Evolutionary conservation across 2,329 filamentous ascomycete species (phyloP).

Genomic region (Aspergillus alliaceus): DNA sequence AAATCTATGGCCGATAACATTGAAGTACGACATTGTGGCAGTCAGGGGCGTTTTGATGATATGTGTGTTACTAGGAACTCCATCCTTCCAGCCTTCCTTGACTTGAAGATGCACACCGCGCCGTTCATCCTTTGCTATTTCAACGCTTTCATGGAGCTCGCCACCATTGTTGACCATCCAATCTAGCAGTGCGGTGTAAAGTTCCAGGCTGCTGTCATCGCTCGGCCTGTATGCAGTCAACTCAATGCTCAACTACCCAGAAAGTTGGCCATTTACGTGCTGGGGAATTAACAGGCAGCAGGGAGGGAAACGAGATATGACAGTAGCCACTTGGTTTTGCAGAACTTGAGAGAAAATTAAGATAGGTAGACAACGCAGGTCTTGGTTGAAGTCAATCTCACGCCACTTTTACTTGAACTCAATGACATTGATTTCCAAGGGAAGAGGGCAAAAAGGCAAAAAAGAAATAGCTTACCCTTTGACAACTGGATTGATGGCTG

Average conservation of each 20-base stretch:
- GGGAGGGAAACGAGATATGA: not conserved
- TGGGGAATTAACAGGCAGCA: not conserved
- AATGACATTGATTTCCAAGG: too few relatives aligned
- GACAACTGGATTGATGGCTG: too few relatives aligned
- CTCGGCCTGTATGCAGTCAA: slow-evolving; percentile 12
- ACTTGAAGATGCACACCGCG: slow-evolving; percentile 40
- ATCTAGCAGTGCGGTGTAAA: slow-evolving; percentile 30
- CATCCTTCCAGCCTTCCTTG: slow-evolving; percentile 23
- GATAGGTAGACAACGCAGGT: too few relatives aligned
- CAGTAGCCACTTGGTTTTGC: not conserved
- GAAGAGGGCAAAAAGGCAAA: too few relatives aligned
- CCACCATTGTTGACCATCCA: slow-evolving; percentile 36
- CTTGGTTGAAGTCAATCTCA: too few relatives aligned
- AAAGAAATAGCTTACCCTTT: too few relatives aligned
- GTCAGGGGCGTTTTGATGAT: slow-evolving; percentile 37
- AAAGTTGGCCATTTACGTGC: not conserved
- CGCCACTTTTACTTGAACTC: too few relatives aligned
- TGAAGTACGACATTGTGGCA: slow-evolving; percentile 40
- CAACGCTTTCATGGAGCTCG: slow-evolving; percentile 31
- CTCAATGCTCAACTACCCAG: not conserved
- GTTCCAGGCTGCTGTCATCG: slow-evolving; percentile 18
- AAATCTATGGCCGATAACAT: slow-evolving; percentile 29
- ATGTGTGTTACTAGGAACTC: slow-evolving; percentile 30
- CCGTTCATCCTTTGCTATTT: slow-evolving; percentile 32
- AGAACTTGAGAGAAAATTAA: not conserved